Base-by-base conservation (phyloP, 1,284 basidiomycete species). In the Boletus smithii region DNA sequence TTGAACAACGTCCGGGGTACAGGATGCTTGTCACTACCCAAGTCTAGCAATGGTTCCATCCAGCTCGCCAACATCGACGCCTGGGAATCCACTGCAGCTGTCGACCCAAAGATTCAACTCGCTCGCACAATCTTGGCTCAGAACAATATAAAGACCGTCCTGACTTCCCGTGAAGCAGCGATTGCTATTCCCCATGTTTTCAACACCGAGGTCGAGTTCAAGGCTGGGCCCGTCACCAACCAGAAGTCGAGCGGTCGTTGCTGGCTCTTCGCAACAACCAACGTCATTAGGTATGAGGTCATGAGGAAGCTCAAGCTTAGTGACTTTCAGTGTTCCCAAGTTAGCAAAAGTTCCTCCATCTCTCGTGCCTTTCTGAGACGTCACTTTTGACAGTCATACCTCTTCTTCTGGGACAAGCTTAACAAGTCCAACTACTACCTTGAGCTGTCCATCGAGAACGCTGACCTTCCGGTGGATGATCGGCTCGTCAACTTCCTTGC, bases 401-500 rank as follows among this genome's bases (percentile, higher is more conserved):
- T 94, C 16, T 94, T 91, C 77, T 94, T 95, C 76, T 95, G 86
- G 75, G 92, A 95, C 71, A 95, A 95, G 71, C 78, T 97, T 42
- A 94, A 97, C 74, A 97, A 97, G 70, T 77, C 86, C 45, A 97
- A 98, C 73, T 95, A 90, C 72, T 97, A 90, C 69, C 82, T 98
- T 20, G 95, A 98, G 71, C 73, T 85, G 39, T 81, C 87, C 48
- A 89, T 98, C 56, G 77, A 95, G 69, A 79, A 91, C 37, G 83
- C 83, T 0, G 85, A 92, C 56, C 77, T 85, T 47, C 84, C 88
- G 0, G 70, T 95, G 38, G 91, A 97, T 48, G 83, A 90, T 59
- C 81, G 95, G 3, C 76, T 95, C 11, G 74, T 97, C 42, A 79
- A 75, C 39, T 86, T 87, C 71, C 78, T 97, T 42, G 80, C 88